Conservation (phyloP, 2,329 filamentous ascomycete genomes). For the Cephalotrichum gorgonifer region DNA sequence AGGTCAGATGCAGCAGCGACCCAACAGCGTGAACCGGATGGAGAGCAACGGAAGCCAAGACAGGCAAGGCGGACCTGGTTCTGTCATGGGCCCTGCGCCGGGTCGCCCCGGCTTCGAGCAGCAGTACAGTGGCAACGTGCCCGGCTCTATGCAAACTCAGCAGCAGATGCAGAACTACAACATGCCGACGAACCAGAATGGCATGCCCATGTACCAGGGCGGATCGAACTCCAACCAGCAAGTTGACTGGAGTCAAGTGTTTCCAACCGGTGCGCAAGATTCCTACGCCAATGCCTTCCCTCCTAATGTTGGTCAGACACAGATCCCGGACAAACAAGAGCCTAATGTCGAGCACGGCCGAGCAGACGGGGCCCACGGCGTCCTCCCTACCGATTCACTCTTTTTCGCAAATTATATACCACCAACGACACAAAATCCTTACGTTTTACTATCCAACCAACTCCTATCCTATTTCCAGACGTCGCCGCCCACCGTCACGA, state of each 20-base stretch:
- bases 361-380: constrained; percentile 32
- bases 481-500: constrained; percentile 42
- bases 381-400: constrained; percentile 30
- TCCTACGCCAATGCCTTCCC: constrained; percentile 53
- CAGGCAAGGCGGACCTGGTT: constrained; percentile 41
- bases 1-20: constrained; percentile 49
- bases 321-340: constrained; percentile 60
- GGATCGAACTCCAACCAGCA: constrained; percentile 51
- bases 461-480: constrained; percentile 42
- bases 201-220: constrained; percentile 52
- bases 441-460: constrained; percentile 42
- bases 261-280: constrained; percentile 61
- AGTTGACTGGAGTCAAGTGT: constrained; percentile 71
- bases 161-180: constrained; percentile 56
- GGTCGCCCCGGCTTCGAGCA: constrained; percentile 34
- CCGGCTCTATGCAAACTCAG: constrained; percentile 54
- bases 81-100: constrained; percentile 37
- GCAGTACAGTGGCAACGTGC: constrained; percentile 46
- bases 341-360: constrained; percentile 43
- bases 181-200: constrained; percentile 52
- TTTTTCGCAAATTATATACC: constrained; percentile 39
- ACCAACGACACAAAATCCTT: constrained; percentile 37
- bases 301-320: constrained; percentile 58
- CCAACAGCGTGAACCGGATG: constrained; percentile 49
- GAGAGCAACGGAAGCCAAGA: constrained; percentile 46